These are phyloP conservation scores for Osmanthus fragrans DNA, from an alignment of 257 asterid genomes.

Conservation along the genomic window DNA sequence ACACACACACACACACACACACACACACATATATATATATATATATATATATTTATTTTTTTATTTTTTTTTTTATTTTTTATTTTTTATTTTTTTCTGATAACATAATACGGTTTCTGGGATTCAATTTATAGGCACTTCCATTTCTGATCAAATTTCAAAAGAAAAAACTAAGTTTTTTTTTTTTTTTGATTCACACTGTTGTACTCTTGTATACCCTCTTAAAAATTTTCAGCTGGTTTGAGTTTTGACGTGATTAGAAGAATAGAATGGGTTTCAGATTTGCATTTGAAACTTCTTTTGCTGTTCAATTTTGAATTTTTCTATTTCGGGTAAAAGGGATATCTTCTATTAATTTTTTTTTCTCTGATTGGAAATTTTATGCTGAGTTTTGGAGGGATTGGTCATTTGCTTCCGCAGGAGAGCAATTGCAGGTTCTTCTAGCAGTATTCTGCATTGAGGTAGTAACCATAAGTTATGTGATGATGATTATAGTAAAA, in stretches of 20 bases:
- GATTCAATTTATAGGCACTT: conserved; percentile 2
- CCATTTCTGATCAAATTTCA: conserved; percentile 1
- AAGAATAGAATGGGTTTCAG: conserved; percentile 17
- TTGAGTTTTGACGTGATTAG: conserved; percentile 13
- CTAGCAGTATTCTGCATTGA: conserved; percentile 22
- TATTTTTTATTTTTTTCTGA: conserved; percentile 28
- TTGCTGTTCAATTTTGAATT: background rate
- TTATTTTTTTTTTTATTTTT: no score
- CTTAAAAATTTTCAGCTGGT: conserved; percentile 15
- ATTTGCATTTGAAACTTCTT: conserved; percentile 27
- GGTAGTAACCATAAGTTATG: conserved; percentile 19
- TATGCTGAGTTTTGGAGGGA: conserved; percentile 3
- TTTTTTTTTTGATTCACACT: background rate
- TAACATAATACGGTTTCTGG: conserved; percentile 32
- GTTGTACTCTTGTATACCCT: conserved; percentile 4
- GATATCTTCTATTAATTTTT: background rate
- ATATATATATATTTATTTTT: no score
- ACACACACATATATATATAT: no score
- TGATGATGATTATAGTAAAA: background rate
- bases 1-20: no score
- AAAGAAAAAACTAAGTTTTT: background rate
- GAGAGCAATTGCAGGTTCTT: conserved; percentile 7
- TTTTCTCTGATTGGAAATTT: conserved; percentile 6
- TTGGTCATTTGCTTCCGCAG: conserved; percentile 17
- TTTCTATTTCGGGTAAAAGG: background rate